These are phyloP conservation scores for Suillus placidus DNA, from an alignment of 768 basidiomycete species.

Conservation along the genomic window DNA sequence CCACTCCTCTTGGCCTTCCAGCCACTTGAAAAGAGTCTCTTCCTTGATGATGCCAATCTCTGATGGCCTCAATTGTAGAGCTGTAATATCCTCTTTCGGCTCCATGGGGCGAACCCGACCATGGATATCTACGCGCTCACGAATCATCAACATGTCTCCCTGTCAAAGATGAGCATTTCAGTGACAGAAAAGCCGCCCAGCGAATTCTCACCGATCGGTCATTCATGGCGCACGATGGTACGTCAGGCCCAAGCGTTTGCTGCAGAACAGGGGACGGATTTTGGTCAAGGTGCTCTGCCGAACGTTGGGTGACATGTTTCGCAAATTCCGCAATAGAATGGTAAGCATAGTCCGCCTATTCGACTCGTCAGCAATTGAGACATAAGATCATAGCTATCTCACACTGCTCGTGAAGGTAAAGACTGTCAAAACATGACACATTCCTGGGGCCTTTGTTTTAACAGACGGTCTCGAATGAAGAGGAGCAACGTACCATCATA, in stretches of 20 bases:
- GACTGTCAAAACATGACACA: constrained; percentile 75
- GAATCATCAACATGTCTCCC: constrained; percentile 52
- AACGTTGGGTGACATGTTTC: constrained; percentile 50
- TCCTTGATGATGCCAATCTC: constrained; percentile 78
- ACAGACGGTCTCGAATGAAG: neutral
- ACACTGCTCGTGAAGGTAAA: constrained; percentile 68
- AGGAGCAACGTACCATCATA: constrained; percentile 59
- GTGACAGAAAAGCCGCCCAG: neutral
- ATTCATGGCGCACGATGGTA: neutral
- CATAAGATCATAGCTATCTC: constrained; percentile 23
- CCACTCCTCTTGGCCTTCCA: constrained; percentile 62
- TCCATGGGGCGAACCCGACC: constrained; percentile 70
- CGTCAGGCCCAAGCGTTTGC: neutral
- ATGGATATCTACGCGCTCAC: constrained; percentile 70
- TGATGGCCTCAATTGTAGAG: constrained; percentile 51
- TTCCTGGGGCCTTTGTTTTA: constrained; percentile 43
- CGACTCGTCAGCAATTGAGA: neutral
- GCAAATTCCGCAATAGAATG: constrained; percentile 59
- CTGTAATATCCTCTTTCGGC: constrained; percentile 51
- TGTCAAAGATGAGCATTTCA: constrained; percentile 9
- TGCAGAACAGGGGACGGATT: constrained; percentile 50
- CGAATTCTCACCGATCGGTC: neutral
- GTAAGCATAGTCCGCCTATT: constrained; percentile 62
- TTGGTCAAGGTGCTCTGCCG: constrained; percentile 38
- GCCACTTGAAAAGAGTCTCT: constrained; percentile 67